Evolutionary conservation across 108 stramenopile genomes (phyloP).

Genomic region (Fragilariopsis cylindrus): DNA sequence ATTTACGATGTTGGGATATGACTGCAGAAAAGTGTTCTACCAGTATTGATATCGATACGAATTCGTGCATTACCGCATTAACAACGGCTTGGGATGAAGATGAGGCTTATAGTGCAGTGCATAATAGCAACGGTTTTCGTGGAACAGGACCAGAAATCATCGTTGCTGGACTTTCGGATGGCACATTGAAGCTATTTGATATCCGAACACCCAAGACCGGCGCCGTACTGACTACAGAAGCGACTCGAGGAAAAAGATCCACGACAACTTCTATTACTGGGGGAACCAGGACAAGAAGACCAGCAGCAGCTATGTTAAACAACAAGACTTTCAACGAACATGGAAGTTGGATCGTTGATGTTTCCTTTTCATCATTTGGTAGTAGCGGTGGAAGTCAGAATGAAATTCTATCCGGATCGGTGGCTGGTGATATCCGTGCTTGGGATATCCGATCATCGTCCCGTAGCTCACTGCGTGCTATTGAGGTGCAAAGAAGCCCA

Average conservation of each 20-base stretch:
- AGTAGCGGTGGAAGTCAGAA: constrained; percentile 41
- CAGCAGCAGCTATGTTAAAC: neutral
- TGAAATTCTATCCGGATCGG: constrained; percentile 84
- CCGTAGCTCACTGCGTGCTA: constrained; percentile 47
- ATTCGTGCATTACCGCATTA: constrained; percentile 85
- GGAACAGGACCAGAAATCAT: constrained; percentile 73
- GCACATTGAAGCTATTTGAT: constrained; percentile 86
- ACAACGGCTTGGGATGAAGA: constrained; percentile 73
- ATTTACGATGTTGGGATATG: constrained; percentile 93
- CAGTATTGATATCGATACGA: constrained; percentile 53
- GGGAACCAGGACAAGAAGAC: neutral
- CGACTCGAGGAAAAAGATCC: constrained; percentile 16
- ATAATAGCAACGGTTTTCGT: constrained; percentile 38
- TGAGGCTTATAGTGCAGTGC: neutral
- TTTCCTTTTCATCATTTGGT: constrained; percentile 69
- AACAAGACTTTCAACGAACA: constrained; percentile 55
- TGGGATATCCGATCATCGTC: constrained; percentile 89
- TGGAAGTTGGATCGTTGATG: constrained; percentile 82
- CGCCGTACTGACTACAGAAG: constrained; percentile 18
- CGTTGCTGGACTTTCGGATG: constrained; percentile 91
- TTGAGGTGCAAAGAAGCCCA: constrained; percentile 82
- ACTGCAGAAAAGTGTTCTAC: constrained; percentile 63
- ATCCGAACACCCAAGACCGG: constrained; percentile 45
- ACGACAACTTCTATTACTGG: neutral
- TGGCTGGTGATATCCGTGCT: constrained; percentile 84